Evolutionary conservation across 1,284 basidiomycete species (phyloP).

Genomic region (Hemileia vastatrix): DNA sequence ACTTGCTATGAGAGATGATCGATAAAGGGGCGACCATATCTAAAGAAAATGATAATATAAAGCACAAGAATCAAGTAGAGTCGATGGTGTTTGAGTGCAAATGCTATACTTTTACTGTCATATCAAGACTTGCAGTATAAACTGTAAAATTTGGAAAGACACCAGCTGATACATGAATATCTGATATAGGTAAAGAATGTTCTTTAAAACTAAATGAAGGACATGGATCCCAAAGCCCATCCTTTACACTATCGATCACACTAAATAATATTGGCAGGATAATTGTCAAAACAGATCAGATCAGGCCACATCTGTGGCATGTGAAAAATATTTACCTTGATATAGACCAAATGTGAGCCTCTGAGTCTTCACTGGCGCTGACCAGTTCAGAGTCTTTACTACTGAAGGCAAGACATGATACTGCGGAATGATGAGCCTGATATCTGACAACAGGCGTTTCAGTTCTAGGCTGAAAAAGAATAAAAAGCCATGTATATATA

Average conservation of each 20-base stretch:
- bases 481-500: background rate
- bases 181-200: conserved; percentile 80
- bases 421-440: conserved; percentile 86
- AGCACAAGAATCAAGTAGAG: conserved; percentile 21
- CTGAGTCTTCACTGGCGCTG: conserved; percentile 79
- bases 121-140: conserved; percentile 73
- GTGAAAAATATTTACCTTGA: conserved; percentile 55
- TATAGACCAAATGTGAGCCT: conserved; percentile 77
- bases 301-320: conserved; percentile 25
- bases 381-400: conserved; percentile 67
- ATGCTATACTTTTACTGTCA: conserved; percentile 70
- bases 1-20: conserved; percentile 29
- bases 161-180: conserved; percentile 67
- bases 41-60: conserved; percentile 11
- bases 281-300: conserved; percentile 1
- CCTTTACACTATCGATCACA: background rate
- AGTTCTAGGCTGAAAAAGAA: conserved; percentile 61
- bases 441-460: conserved; percentile 79
- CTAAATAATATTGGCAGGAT: conserved; percentile 12
- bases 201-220: conserved; percentile 78
- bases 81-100: too few relatives aligned
- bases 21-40: conserved; percentile 30
- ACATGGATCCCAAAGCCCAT: conserved; percentile 48
- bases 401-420: conserved; percentile 73
- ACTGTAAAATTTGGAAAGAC: conserved; percentile 61